Conservation (phyloP, 345 rosid genomes). For the Dimocarpus longan region DNA sequence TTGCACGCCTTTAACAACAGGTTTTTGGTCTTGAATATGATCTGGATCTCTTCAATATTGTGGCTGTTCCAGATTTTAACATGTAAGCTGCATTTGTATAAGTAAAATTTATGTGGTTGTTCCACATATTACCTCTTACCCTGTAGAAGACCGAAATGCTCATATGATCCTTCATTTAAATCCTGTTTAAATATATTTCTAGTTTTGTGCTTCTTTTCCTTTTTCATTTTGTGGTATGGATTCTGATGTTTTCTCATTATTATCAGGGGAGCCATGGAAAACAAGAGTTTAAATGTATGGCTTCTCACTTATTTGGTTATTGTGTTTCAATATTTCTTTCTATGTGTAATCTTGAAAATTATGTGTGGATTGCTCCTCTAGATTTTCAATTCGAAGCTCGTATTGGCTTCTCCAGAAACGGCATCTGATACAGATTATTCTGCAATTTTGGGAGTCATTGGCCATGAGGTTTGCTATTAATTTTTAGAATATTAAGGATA, state of each 20-base stretch:
- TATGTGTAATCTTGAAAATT: constrained; percentile 14
- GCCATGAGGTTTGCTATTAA: constrained; percentile 77
- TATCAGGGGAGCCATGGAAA: constrained; percentile 99
- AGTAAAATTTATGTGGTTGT: neutral
- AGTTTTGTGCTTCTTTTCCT: neutral
- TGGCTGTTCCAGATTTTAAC: constrained; percentile 97
- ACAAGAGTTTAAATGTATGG: constrained; percentile 94
- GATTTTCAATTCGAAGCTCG: constrained; percentile 98
- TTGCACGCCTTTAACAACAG: constrained; percentile 38
- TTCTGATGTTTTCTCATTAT: constrained; percentile 16
- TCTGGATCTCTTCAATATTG: constrained; percentile 97
- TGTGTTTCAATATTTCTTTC: neutral
- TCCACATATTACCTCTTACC: neutral
- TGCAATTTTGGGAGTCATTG: constrained; percentile 96
- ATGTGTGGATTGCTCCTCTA: constrained; percentile 34
- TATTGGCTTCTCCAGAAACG: constrained; percentile 97
- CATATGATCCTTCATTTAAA: neutral
- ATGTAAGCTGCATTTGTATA: constrained; percentile 58
- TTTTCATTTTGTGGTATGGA: constrained; percentile 1
- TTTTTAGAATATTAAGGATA: neutral
- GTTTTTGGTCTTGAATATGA: constrained; percentile 98
- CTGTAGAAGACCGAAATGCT: neutral
- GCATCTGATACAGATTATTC: constrained; percentile 96
- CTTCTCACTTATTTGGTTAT: constrained; percentile 10
- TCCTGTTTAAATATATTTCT: constrained; percentile 12